Evolutionary conservation across 1,284 basidiomycete genomes (phyloP), one percentile per base, ranked within the genome.

Genomic region (Retiboletus flavoniger): DNA sequence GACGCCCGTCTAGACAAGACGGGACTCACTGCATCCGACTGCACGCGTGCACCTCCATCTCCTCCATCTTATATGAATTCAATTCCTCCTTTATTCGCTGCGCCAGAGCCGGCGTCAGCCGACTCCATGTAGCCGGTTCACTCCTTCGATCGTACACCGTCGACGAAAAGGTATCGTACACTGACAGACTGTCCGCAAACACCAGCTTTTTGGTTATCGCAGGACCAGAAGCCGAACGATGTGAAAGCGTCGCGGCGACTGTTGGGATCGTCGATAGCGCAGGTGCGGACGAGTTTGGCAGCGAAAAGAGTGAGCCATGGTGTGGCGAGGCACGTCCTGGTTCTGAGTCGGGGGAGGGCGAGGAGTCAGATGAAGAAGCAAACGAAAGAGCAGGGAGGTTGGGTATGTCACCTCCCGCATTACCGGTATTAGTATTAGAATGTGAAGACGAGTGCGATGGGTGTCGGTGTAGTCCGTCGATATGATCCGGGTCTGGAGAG

Each of bases 31-130:
- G 87, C 66, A 89, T 83, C 71, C 91, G 84, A 73, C 91, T 93
- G 46, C 87, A 77, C 59, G 89, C 87, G 73, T 97, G 95, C 57
- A 98, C 93, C 68, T 94, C 92, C 95, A 98, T 97, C 76, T 95
- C 92, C 74, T 97, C 95, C 89, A 97, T 93, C 80, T 97, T 97
- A 77, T 91, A 97, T 57, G 92, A 93, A 74, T 97, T 95, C 44
- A 96, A 78, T 76, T 95, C 93, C 74, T 95, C 93, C 79, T 98
- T 98, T 74, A 98, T 98, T 60, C 89, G 81, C 78, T 97, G 92
- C 42, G 96, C 96, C 64, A 98, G 77, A 57, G 90, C 85, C 43
- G 96, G 96, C 49, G 96, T 99, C 64, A 99, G 75, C 32, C 93
- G 83, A 75, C 95, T 98, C 86, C 95, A 98, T 19, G 96, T 98